These are phyloP conservation scores for Parasitella parasitica DNA, from an alignment of 371 early-diverging fungal species.

Conservation along the genomic window DNA sequence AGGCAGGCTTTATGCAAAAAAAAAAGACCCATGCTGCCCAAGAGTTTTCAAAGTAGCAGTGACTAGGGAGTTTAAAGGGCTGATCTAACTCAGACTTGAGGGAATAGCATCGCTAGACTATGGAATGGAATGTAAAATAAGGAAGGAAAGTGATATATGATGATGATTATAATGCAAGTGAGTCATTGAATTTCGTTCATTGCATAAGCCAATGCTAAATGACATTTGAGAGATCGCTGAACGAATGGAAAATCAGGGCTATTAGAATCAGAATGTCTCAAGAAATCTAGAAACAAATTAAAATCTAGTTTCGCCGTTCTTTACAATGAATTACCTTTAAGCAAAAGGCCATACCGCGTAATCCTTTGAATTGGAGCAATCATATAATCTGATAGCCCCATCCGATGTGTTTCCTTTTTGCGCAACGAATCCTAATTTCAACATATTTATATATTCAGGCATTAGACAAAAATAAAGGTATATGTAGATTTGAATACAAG, in stretches of 20 bases:
- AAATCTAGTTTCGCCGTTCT: background rate
- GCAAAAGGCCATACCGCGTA: conserved; percentile 37
- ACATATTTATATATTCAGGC: too few species aligned
- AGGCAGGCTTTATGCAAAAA: background rate
- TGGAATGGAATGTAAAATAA: background rate
- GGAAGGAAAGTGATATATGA: background rate
- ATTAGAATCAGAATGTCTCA: conserved; percentile 17
- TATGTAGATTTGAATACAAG: background rate
- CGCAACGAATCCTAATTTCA: conserved; percentile 38
- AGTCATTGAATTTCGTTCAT: conserved; percentile 27
- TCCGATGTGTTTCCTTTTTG: conserved; percentile 37
- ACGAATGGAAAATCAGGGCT: conserved; percentile 21
- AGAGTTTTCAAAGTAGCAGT: background rate
- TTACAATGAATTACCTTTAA: conserved; percentile 25
- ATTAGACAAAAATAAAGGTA: conserved; percentile 16
- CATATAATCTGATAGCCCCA: conserved; percentile 41
- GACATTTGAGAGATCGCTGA: conserved; percentile 22
- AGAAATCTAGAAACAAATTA: conserved; percentile 13
- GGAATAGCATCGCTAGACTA: too few species aligned
- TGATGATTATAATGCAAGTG: background rate
- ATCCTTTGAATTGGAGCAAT: conserved; percentile 50
- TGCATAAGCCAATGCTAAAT: conserved; percentile 26
- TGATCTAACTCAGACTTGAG: background rate
- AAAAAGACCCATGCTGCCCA: background rate
- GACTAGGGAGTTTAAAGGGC: background rate